Evolutionary conservation across 805 yeast species (phyloP).

Genomic region (Metschnikowia baotianmanensis): DNA sequence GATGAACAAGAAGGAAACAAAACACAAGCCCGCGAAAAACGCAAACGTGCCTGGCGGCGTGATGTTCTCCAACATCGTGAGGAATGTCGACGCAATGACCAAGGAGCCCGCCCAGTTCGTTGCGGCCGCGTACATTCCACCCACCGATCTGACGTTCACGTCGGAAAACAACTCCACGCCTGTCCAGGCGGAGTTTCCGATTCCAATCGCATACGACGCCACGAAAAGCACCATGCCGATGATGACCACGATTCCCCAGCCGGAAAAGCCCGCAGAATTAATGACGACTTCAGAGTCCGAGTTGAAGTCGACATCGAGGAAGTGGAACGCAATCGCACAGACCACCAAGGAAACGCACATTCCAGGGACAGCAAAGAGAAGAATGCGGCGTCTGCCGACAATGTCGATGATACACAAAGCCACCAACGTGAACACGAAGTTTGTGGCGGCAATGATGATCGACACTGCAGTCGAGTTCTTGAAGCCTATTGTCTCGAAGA

Average conservation of each 20-base stretch:
- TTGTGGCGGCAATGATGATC: constrained; percentile 89
- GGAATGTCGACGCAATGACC: constrained; percentile 84
- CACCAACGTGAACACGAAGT: constrained; percentile 79
- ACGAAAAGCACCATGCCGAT: constrained; percentile 83
- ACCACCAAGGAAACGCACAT: constrained; percentile 75
- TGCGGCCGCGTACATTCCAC: constrained; percentile 87
- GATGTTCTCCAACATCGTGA: constrained; percentile 89
- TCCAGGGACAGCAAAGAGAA: constrained; percentile 78
- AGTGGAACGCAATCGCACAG: constrained; percentile 91
- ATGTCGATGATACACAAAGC: constrained; percentile 86
- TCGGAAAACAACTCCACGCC: constrained; percentile 95
- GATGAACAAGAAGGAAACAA: constrained; percentile 68
- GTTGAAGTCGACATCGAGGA: constrained; percentile 59
- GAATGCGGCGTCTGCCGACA: constrained; percentile 83
- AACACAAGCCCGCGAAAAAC: constrained; percentile 80
- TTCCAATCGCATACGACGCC: constrained; percentile 89
- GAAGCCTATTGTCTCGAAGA: constrained; percentile 89
- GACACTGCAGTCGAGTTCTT: constrained; percentile 91
- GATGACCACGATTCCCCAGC: constrained; percentile 88
- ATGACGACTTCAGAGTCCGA: constrained; percentile 42
- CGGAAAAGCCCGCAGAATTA: constrained; percentile 49
- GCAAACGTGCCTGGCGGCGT: constrained; percentile 96
- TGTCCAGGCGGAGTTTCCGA: constrained; percentile 98
- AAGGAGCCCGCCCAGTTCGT: constrained; percentile 95
- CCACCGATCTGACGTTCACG: constrained; percentile 82